Base-by-base conservation (phyloP, 306 rosid species). In the Purshia tridentata region DNA sequence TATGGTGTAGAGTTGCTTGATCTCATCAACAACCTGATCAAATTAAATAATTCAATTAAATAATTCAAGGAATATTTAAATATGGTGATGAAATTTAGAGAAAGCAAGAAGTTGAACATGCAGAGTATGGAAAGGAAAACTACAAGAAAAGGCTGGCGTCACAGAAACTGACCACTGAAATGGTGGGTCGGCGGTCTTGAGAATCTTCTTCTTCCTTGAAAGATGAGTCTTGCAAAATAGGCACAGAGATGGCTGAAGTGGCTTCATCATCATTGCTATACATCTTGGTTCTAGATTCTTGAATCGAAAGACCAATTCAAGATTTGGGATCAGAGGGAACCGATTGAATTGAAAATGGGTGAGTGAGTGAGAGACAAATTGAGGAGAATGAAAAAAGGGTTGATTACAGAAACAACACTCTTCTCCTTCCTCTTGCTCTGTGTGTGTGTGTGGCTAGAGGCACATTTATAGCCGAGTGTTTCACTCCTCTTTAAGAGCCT, bases 1-100 rank as follows among this genome's bases (percentile, higher is more conserved):
- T 13, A 76, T 74, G 20, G 19, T 37, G 56, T 53, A 78, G 5
- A 87, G 42, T n/a, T 65, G 39, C 65, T 76, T 84, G 6, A 80
- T 71, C 66, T 80, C 86, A 5, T 76, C 65, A n/a, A 22, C 2
- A 46, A 76, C 74, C 84, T 80, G 41, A 6, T 0, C 23, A 49
- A 57, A 4, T 6, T 8, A 22, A 13, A n/a, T 37, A 16, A 46
- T 5, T 6, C 44, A 39, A 46, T 12, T n/a, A 1, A 45, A 15
- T 9, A 16, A 53, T 18, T 19, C 46, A 50, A 41, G 49, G 2
- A 51, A 14, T 5, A 35, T 15, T 1, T 39, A 16, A 12, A 37
- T 20, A 23, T 6, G 50, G n/a, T 18, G 19, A 29, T 29, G 35
- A 23, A 58, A 12, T 29, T 6, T 13, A 29, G 41, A 58, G 2